These are phyloP conservation scores for Elsinoe ampelina DNA, from an alignment of 2,329 filamentous ascomycete genomes.

Conservation along the genomic window DNA sequence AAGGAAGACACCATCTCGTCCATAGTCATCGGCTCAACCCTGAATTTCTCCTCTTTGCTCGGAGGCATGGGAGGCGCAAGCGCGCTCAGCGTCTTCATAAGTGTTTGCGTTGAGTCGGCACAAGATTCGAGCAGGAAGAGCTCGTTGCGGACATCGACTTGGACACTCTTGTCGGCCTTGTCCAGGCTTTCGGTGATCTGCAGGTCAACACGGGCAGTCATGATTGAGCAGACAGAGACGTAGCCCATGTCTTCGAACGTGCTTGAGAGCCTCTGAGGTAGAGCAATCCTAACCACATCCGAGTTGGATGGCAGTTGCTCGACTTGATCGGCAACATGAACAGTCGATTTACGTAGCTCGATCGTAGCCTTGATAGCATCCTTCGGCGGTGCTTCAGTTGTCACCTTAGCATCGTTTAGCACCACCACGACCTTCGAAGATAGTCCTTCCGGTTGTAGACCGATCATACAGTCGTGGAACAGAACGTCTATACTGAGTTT, in stretches of 20 bases:
- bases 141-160: conserved; percentile 75
- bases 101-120: conserved; percentile 90
- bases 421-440: conserved; percentile 69
- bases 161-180: conserved; percentile 54
- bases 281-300: neutral
- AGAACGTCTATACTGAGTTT: conserved; percentile 59
- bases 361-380: conserved; percentile 55
- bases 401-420: conserved; percentile 65
- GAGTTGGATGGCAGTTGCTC: neutral
- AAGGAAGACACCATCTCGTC: conserved; percentile 84
- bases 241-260: conserved; percentile 57
- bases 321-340: conserved; percentile 65
- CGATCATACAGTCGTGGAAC: conserved; percentile 71
- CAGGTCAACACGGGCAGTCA: conserved; percentile 62
- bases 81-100: conserved; percentile 69
- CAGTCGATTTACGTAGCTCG: conserved; percentile 67
- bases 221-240: conserved; percentile 79
- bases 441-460: conserved; percentile 69
- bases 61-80: conserved; percentile 76
- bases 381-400: conserved; percentile 57
- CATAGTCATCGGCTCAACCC: conserved; percentile 76
- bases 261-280: conserved; percentile 27
- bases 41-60: conserved; percentile 73
- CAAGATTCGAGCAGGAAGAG: conserved; percentile 88
- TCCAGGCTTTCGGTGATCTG: conserved; percentile 45